Evolutionary conservation across 345 rosid genomes (phyloP), one percentile per base, ranked within the genome.

Genomic region (Erodium maritimum): DNA sequence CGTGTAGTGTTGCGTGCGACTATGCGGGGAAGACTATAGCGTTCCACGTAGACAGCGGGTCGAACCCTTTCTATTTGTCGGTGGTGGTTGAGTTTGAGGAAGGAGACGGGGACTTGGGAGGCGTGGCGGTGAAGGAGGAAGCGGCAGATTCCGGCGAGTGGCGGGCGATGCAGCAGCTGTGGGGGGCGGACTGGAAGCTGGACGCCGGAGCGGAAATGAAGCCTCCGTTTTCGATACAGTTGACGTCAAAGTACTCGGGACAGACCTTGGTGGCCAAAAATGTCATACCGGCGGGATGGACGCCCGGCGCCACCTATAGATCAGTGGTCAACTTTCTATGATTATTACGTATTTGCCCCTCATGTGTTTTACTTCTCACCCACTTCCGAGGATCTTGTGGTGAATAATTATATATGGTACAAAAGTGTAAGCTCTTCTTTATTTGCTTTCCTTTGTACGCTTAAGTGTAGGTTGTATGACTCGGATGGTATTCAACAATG

Each of bases 171-270:
- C 73, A 67, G 53, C 83, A 75, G 11, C 79, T 78, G 1, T 82
- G 84, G 84, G 87, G 82, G 1, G 84, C 84, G 0, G 73, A 66
- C 1, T 82, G 87, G 87, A 82, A 82, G 77, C 77, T 79, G 0
- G 73, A 79, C 18, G 73, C 78, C 0, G 77, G 77, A 1, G 23
- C 69, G 13, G 69, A 61, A 7, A 13, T 82, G 25, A 64, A 56
- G 12, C 70, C 82, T 5, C 84, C 84, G 6, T 65, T 82, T 52
- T 79, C 87, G 12, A 22, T 77, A 34, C 58, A 61, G 17, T 45
- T 77, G 62, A 72, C 70, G 5, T 69, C 87, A 0, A 65, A 50
- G 23, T 70, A 72, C 17, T 79, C 84, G 0, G 65, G 73, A 21
- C 50, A 76, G 48, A 64, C 73, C 14, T 33, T 79, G 16, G 82